These are phyloP conservation scores for Daldinia vernicosa DNA, from an alignment of 495 filamentous ascomycete genomes.

Conservation along the genomic window DNA sequence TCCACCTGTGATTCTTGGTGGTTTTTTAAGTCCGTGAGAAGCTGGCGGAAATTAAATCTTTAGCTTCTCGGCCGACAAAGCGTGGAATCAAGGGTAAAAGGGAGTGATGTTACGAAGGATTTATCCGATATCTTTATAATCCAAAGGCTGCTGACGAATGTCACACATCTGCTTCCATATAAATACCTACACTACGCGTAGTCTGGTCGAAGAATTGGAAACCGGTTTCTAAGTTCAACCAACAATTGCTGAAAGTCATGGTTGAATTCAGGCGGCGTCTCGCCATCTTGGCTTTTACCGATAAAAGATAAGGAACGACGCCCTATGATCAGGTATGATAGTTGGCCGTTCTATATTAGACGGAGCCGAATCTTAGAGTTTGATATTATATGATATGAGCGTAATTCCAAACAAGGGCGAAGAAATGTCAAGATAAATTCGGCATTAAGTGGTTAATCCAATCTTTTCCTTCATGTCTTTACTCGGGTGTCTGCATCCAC, in stretches of 20 bases:
- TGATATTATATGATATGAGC: not conserved
- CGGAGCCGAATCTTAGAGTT: not conserved
- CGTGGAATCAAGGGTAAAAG: not conserved
- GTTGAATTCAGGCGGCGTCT: not conserved
- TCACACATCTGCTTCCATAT: not conserved
- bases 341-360: not conserved
- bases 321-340: no score
- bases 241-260: no score
- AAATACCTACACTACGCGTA: not conserved
- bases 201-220: not conserved
- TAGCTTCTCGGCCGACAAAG: not conserved
- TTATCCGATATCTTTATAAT: not conserved
- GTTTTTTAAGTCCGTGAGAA: not conserved
- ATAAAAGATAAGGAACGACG: not conserved
- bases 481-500: slow-evolving; percentile 1
- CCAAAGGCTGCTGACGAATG: not conserved
- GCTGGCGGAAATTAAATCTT: not conserved
- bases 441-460: not conserved
- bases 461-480: not conserved
- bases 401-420: not conserved
- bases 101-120: not conserved
- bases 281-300: not conserved
- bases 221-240: no score
- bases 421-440: not conserved
- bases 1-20: not conserved